Base-by-base conservation (phyloP, 306 rosid genomes). In the Vachellia pachyceras region DNA sequence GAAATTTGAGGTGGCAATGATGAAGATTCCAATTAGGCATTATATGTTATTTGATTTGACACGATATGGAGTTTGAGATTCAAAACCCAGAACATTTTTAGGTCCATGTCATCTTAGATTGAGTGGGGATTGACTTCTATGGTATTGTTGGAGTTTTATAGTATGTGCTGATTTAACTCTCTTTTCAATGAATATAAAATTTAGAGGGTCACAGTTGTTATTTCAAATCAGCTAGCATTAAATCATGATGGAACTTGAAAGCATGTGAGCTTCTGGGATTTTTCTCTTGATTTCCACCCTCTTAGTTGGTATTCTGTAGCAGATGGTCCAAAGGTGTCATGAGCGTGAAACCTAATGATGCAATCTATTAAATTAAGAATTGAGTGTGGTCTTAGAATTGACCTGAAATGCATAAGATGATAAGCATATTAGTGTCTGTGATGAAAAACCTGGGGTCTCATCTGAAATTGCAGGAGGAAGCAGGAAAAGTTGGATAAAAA, bases 31-130 rank as follows among this genome's bases (percentile, higher is more conserved):
- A 37, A 67, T 66, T 40, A 67, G 49, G 72, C 33, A 10, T 67
- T 67, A 18, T 67, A 10, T 23, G 49, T 39, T 67, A n/a, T 39
- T 67, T 72, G 61, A 70, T 79, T 69, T 44, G 1, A 52, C 6
- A 5, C n/a, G 22, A 22, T 7, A 25, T 55, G 36, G 20, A 25
- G 42, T 69, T 69, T 78, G 69, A 78, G 77, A 72, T 76, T 66
- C 71, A 66, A 63, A 57, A 54, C 57, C 72, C 60, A 20, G n/a
- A 65, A 72, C 66, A 40, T 37, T 78, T 41, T 50, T 39, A 1
- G 14, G 37, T 9, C 6, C 14, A 6, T 2, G 13, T 66, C 18
- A 11, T 12, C 63, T 68, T 40, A 68, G 79, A 36, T 36, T 52
- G 25, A 52, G 49, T 37, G 25, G 52, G 18, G 7, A 58, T 77